Percentiles rank a stretch among this genome's conserved stretches.
phyloP scores from a whole-genome alignment of 495 filamentous ascomycete genomes.

The Chaetomium tenue region DNA sequence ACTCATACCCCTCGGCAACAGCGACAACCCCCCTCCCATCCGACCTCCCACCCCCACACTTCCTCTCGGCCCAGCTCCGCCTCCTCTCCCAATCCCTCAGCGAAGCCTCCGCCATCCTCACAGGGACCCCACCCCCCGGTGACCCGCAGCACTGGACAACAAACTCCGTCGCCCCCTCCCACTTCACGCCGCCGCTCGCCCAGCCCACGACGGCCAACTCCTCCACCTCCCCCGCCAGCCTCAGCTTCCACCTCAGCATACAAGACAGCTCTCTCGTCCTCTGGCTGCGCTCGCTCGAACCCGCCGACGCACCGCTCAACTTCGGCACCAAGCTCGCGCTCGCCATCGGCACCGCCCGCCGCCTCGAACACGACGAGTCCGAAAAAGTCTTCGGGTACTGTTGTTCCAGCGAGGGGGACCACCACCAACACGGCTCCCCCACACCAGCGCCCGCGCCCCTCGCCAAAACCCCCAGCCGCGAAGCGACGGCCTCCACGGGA shows the following conservation, averaged over 20 bases:
- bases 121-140: slow-evolving; percentile 50
- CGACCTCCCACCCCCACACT: slow-evolving; percentile 40
- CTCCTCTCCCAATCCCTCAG: slow-evolving; percentile 72
- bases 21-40: slow-evolving; percentile 49
- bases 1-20: slow-evolving; percentile 45
- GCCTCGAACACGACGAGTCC: slow-evolving; percentile 76
- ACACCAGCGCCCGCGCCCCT: not conserved
- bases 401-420: slow-evolving; percentile 18
- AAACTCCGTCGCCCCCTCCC: slow-evolving; percentile 36
- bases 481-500: not conserved
- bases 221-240: slow-evolving; percentile 42
- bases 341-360: slow-evolving; percentile 57
- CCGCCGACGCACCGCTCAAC: slow-evolving; percentile 50
- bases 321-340: slow-evolving; percentile 52
- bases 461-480: no score
- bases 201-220: slow-evolving; percentile 32
- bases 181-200: slow-evolving; percentile 45
- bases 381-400: slow-evolving; percentile 62
- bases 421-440: not conserved
- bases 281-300: slow-evolving; percentile 74
- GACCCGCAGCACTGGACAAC: slow-evolving; percentile 40
- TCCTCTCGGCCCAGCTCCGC: slow-evolving; percentile 76
- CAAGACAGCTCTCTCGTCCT: slow-evolving; percentile 75
- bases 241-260: slow-evolving; percentile 75
- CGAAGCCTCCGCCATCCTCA: slow-evolving; percentile 62